These are phyloP conservation scores for Leccinum aurantiacum DNA, from an alignment of 768 basidiomycete genomes.

Conservation along the genomic window DNA sequence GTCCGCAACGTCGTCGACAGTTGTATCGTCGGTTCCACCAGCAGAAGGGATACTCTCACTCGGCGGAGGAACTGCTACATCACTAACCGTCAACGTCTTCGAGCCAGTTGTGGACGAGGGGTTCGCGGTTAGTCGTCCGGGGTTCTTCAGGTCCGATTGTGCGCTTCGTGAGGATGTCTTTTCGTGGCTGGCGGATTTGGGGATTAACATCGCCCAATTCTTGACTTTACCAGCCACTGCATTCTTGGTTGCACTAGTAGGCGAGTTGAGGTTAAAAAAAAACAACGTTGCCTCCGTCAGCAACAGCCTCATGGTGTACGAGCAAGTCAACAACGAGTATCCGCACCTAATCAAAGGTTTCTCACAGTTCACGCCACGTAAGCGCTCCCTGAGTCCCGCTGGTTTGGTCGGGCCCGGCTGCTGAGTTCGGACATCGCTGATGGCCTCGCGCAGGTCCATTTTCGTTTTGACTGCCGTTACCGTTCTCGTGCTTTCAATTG, in stretches of 20 bases:
- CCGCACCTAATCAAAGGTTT: neutral
- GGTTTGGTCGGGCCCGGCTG: neutral
- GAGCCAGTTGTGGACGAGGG: neutral
- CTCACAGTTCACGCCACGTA: neutral
- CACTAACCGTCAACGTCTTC: neutral
- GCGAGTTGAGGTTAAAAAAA: neutral
- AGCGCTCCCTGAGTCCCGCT: neutral
- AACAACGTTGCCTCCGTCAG: neutral
- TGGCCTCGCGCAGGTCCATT: neutral
- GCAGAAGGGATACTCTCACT: neutral
- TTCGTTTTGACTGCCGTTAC: neutral
- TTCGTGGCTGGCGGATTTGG: neutral
- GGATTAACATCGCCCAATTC: neutral
- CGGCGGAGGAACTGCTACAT: neutral
- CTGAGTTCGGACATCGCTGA: neutral
- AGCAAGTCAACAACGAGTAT: neutral
- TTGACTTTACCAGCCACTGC: neutral
- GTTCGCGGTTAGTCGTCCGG: neutral
- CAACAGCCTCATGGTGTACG: neutral
- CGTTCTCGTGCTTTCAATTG: neutral
- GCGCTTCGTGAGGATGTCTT: neutral
- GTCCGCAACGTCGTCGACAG: neutral
- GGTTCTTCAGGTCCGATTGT: neutral
- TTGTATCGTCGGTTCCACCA: neutral
- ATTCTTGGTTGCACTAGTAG: neutral